Percentiles rank a stretch among this genome's conserved stretches.
Evolutionary conservation across 2,329 filamentous ascomycete genomes (phyloP).

Genomic region (Scortechinia acanthostroma): DNA sequence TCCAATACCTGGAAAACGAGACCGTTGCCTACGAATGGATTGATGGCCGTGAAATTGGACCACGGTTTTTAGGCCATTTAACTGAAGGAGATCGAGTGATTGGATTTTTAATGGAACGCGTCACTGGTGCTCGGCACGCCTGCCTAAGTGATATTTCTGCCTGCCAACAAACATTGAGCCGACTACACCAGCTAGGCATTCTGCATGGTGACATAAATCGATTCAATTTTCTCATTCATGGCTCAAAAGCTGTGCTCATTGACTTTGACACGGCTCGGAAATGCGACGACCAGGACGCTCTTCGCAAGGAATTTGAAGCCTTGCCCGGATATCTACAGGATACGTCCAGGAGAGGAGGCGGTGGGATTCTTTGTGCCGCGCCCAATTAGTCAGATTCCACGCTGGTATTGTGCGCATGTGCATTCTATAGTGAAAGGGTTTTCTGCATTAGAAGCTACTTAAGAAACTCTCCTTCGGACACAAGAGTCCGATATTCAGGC

Average conservation of each 20-base stretch:
- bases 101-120: slow-evolving; percentile 24
- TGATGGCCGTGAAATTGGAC: slow-evolving; percentile 19
- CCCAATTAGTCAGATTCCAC: too few relatives aligned
- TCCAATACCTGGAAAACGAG: slow-evolving; percentile 22
- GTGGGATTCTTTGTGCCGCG: too few relatives aligned
- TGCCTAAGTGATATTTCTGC: slow-evolving; percentile 9
- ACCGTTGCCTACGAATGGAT: slow-evolving; percentile 26
- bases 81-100: slow-evolving; percentile 25
- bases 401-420: too few relatives aligned
- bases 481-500: too few relatives aligned
- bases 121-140: slow-evolving; percentile 13
- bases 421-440: too few relatives aligned
- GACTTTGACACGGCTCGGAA: slow-evolving; percentile 16
- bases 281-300: slow-evolving; percentile 10
- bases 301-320: slow-evolving; percentile 9
- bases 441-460: too few relatives aligned
- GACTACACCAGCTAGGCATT: slow-evolving; percentile 14
- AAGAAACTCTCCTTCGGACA: too few relatives aligned
- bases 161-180: slow-evolving; percentile 11
- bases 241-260: slow-evolving; percentile 12
- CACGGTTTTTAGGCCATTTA: slow-evolving; percentile 26
- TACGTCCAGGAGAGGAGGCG: too few relatives aligned
- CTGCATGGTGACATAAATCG: slow-evolving; percentile 16
- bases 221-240: slow-evolving; percentile 15
- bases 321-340: slow-evolving; percentile 8